Conservation (phyloP, 495 filamentous ascomycete genomes). For the Durotheca rogersii region DNA sequence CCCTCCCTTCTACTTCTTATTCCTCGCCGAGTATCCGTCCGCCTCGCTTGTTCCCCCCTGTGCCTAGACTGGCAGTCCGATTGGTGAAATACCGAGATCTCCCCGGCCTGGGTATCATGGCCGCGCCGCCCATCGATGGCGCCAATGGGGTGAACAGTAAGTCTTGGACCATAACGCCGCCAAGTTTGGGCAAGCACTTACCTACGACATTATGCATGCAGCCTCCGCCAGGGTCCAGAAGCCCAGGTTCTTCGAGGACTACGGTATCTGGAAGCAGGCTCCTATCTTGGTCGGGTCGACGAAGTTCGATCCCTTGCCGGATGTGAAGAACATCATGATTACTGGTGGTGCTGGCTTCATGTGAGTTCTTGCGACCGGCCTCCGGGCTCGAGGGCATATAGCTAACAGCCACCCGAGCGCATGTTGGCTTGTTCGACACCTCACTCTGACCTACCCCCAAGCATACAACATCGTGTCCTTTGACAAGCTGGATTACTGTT, state of each 20-base stretch:
- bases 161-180: conserved; percentile 6
- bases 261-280: conserved; percentile 63
- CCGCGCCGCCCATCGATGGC: conserved; percentile 27
- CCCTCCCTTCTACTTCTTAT: not conserved
- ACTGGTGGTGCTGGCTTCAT: conserved; percentile 75
- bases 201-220: conserved; percentile 14
- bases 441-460: conserved; percentile 63
- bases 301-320: conserved; percentile 59
- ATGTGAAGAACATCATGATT: conserved; percentile 70
- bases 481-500: conserved; percentile 74
- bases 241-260: conserved; percentile 51
- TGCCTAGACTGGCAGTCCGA: conserved; percentile 9
- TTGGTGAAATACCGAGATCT: conserved; percentile 10
- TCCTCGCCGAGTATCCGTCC: not conserved
- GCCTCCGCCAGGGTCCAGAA: conserved; percentile 19
- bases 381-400: not conserved
- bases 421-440: conserved; percentile 72
- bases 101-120: conserved; percentile 20
- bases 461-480: conserved; percentile 74
- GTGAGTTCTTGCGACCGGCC: conserved; percentile 41
- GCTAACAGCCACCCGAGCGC: conserved; percentile 42
- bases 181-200: not conserved
- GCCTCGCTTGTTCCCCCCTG: too few relatives aligned
- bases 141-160: conserved; percentile 34
- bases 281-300: conserved; percentile 64